These are phyloP conservation scores for Acmispon strigosus DNA, from an alignment of 306 rosid genomes.

Conservation along the genomic window DNA sequence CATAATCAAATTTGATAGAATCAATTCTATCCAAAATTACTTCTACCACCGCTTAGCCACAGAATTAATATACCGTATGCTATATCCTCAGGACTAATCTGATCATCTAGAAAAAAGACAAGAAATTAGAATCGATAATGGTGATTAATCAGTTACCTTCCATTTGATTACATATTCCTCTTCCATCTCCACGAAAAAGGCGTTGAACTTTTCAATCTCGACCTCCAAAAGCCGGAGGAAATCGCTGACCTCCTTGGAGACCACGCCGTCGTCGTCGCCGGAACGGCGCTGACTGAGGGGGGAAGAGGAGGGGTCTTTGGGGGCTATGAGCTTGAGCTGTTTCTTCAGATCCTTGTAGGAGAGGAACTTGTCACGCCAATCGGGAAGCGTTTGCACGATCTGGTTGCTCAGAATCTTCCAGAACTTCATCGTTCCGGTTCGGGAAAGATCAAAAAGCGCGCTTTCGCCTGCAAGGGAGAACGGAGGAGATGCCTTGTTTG, in stretches of 20 bases:
- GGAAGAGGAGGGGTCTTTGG: not conserved
- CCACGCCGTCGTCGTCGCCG: not conserved
- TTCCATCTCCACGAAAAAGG: constrained; percentile 59
- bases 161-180: constrained; percentile 61
- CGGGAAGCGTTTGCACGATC: constrained; percentile 72
- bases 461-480: too few species aligned
- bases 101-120: too few species aligned
- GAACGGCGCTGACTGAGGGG: not conserved
- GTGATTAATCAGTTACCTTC: constrained; percentile 35
- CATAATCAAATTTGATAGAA: too few species aligned
- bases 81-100: too few species aligned
- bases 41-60: too few species aligned
- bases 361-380: constrained; percentile 78
- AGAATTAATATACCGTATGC: too few species aligned
- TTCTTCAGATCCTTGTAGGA: constrained; percentile 77
- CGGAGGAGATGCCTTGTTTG: too few species aligned
- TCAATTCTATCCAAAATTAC: too few species aligned
- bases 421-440: constrained; percentile 55
- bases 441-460: too few species aligned
- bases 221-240: constrained; percentile 54
- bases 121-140: not conserved
- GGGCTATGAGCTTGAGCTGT: constrained; percentile 50
- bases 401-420: constrained; percentile 64
- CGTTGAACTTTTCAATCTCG: constrained; percentile 71
- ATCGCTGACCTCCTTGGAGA: constrained; percentile 41